A percentile compares a stretch with the other conserved stretches of the same genome.
Evolutionary conservation across 2,329 filamentous ascomycete species (phyloP).

Genomic region (Pseudonectria buxi): DNA sequence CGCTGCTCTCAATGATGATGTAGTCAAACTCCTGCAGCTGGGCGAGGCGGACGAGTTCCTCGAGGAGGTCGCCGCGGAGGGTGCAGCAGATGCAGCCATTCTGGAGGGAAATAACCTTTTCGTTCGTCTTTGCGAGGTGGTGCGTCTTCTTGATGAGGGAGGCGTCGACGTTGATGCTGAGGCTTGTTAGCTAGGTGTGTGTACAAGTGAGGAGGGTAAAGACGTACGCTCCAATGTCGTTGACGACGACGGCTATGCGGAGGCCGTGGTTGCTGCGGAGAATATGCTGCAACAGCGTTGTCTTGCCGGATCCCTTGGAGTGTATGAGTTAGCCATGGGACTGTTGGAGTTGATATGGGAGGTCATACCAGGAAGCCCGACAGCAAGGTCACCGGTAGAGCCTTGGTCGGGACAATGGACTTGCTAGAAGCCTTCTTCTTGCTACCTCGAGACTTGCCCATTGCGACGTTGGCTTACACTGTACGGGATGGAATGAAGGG

Average conservation of each 20-base stretch:
- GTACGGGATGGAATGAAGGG: too few species aligned
- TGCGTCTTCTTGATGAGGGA: conserved; percentile 51
- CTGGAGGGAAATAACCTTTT: conserved; percentile 61
- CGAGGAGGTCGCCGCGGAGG: conserved; percentile 61
- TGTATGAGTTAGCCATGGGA: not conserved
- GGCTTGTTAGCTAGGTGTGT: not conserved
- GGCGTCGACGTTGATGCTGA: conserved; percentile 58
- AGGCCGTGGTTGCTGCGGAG: conserved; percentile 61
- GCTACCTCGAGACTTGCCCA: conserved; percentile 13
- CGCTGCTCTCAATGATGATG: conserved; percentile 64
- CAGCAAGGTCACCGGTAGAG: conserved; percentile 28
- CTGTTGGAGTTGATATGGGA: not conserved
- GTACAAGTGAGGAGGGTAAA: not conserved
- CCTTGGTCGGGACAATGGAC: conserved; percentile 11
- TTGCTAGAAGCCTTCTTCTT: conserved; percentile 13
- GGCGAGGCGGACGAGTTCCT: conserved; percentile 59
- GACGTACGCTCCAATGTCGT: conserved; percentile 58
- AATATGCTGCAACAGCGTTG: conserved; percentile 63
- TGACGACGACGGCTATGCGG: conserved; percentile 65
- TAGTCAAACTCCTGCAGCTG: conserved; percentile 61
- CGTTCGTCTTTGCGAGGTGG: conserved; percentile 50
- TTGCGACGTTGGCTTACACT: conserved; percentile 1
- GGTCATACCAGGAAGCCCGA: conserved; percentile 28
- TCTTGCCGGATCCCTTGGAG: conserved; percentile 59
- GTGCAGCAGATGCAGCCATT: conserved; percentile 76